A percentile compares a stretch with the other conserved stretches of the same genome.
Conservation (phyloP, 2,329 filamentous ascomycete species). For the Tolypocladium sp. region DNA sequence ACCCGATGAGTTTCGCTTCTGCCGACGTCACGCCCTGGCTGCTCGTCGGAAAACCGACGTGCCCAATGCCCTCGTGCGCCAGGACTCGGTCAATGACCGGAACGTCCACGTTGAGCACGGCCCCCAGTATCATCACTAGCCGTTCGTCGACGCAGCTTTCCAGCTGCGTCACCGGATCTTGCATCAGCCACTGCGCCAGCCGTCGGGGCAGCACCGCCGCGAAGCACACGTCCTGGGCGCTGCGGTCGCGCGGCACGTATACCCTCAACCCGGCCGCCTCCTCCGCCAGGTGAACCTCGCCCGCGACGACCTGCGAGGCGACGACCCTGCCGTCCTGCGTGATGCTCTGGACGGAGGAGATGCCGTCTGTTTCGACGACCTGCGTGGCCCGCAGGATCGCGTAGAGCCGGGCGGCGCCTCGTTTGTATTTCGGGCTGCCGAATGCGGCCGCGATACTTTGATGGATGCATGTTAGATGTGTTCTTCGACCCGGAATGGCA, state of each 20-base stretch:
- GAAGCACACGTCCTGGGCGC: constrained; percentile 19
- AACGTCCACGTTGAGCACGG: background rate
- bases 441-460: constrained; percentile 13
- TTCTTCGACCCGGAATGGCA: too few relatives aligned
- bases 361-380: constrained; percentile 19
- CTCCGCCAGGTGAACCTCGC: constrained; percentile 20
- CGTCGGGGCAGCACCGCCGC: constrained; percentile 13
- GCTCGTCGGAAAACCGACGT: background rate
- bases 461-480: background rate
- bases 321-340: constrained; percentile 14
- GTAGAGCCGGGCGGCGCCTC: constrained; percentile 5
- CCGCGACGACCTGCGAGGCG: constrained; percentile 8
- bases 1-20: too few relatives aligned
- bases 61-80: constrained; percentile 1
- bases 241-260: constrained; percentile 19
- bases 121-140: background rate
- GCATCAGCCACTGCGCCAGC: constrained; percentile 26
- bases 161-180: constrained; percentile 8
- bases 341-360: constrained; percentile 17
- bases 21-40: background rate
- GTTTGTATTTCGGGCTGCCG: constrained; percentile 8
- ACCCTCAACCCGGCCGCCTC: constrained; percentile 10
- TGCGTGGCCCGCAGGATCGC: constrained; percentile 6
- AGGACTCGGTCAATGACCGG: constrained; percentile 1
- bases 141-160: background rate